phyloP scores from a whole-genome alignment of 192 early-diverging fungal species.

The Coemansia sp. region DNA sequence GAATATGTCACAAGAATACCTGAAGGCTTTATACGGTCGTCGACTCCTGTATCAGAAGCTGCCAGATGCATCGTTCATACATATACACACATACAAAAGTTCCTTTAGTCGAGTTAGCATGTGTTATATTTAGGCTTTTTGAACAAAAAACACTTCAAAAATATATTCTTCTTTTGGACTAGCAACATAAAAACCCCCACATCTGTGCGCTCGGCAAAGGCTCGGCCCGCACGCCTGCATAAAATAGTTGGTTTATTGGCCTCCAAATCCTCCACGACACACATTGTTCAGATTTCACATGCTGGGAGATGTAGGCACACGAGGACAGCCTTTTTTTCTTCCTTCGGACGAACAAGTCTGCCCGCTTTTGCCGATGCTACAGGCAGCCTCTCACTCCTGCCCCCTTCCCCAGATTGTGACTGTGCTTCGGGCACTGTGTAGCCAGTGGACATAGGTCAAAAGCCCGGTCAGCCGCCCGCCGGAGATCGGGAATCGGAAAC shows the following conservation, averaged over 20 bases:
- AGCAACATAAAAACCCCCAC: background rate
- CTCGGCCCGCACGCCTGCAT: background rate
- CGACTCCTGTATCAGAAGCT: background rate
- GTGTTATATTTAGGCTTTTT: background rate
- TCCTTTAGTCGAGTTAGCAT: too few relatives aligned
- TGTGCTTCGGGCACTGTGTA: background rate
- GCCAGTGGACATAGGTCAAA: background rate
- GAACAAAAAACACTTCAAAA: background rate
- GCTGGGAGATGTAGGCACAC: background rate
- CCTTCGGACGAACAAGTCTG: background rate
- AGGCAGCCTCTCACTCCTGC: background rate
- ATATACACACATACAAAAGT: background rate
- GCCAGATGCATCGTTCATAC: too few relatives aligned
- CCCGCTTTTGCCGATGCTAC: background rate
- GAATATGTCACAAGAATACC: background rate
- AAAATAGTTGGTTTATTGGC: background rate
- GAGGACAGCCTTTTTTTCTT: background rate
- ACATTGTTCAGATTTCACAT: conserved; percentile 3
- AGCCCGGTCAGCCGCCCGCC: background rate
- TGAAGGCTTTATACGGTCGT: background rate
- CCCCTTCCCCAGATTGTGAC: background rate
- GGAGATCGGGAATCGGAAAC: conserved; percentile 15
- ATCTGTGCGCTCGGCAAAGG: background rate
- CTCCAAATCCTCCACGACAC: background rate
- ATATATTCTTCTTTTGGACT: background rate